phyloP scores from a whole-genome alignment of 202 grass and related monocot genomes.

The Schoenoplectus tabernaemontani region DNA sequence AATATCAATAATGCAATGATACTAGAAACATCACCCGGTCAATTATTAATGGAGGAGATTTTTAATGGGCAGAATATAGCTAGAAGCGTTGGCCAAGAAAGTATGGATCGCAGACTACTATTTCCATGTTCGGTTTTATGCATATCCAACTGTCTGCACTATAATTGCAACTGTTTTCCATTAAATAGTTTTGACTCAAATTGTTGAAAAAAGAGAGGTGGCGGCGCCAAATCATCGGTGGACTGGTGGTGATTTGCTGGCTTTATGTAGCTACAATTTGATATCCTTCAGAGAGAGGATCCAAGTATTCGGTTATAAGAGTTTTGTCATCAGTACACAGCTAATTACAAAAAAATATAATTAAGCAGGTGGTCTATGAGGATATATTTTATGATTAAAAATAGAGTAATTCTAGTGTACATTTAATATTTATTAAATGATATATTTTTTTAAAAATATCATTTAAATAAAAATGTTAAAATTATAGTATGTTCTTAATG shows the following conservation, averaged over 20 bases:
- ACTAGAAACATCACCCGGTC: neutral
- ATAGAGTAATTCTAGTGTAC: too few relatives aligned
- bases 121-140: neutral
- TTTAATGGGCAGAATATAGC: neutral
- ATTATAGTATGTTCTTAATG: too few relatives aligned
- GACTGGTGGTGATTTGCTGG: neutral
- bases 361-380: too few relatives aligned
- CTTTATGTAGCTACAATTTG: too few relatives aligned
- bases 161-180: neutral
- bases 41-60: neutral
- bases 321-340: too few relatives aligned
- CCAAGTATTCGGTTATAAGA: too few relatives aligned
- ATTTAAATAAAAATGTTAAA: too few relatives aligned
- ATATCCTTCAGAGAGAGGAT: too few relatives aligned
- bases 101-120: neutral
- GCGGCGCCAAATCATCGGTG: neutral
- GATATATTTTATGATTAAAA: too few relatives aligned
- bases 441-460: too few relatives aligned
- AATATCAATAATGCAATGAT: neutral
- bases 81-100: neutral
- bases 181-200: constrained; percentile 1
- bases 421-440: too few relatives aligned
- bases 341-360: too few relatives aligned
- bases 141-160: constrained; percentile 5
- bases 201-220: neutral